Evolutionary conservation across 1,284 basidiomycete species (phyloP), one percentile per base, ranked within the genome.

Genomic region (Lentinus polychrous): DNA sequence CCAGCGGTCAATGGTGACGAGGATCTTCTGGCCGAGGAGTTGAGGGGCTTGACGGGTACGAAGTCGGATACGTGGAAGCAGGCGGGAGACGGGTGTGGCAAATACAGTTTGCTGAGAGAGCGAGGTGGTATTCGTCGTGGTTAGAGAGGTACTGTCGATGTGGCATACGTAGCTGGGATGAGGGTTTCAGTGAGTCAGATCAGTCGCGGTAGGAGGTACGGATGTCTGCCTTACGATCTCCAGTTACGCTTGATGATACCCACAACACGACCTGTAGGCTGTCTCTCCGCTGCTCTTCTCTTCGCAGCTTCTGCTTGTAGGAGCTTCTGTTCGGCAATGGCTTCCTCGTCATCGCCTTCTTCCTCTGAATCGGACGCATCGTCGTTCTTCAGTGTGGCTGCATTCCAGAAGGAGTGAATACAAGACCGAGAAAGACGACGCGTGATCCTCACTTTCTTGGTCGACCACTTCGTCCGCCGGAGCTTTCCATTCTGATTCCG

Each of bases 1-100:
- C 96, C 96, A 99, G 39, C 83, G 74, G 64, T 99, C 96, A 60
- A 99, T 92, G 0, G 91, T 87, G 37, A 99, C 91, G 15, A 99
- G 79, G 55, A 99, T 95, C 68, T 99, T 99, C 66, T 99, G 94
- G 23, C 86, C 84, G 15, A 97, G 67, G 8, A 99, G 79, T 1
- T 80, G 68, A 1, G 92, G 87, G 0, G 94, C 94, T 71, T 99
- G 96, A 3, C 96, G 85, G 0, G 95, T 99, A 27, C 94, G 84
- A 42, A 99, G 75, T 20, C 94, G 85, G 58, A 99, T 98, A 33
- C 94, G 89, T 0, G 96, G 96, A 20, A 99, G 81, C 15, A 91
- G 78, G 12, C 92, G 82, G 14, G 94, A 94, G 39, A 97, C 86
- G 0, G 96, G 96, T 0, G 91, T 93, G 0, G 94, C 95, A 64